Base-by-base conservation (phyloP, 129 eudicot species). In the Arctium lappa region DNA sequence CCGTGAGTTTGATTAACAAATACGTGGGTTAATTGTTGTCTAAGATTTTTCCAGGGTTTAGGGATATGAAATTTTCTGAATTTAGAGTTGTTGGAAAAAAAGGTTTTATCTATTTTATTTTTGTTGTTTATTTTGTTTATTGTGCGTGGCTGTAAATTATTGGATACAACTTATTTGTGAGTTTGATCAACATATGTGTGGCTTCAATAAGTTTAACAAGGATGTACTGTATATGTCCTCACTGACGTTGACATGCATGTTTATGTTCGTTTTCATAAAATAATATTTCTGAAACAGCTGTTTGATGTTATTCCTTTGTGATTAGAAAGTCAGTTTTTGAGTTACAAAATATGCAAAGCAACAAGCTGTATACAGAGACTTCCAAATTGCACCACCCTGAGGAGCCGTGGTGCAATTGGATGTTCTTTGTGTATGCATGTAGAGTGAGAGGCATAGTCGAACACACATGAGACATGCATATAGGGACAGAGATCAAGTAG, bases 151-250 rank as follows among this genome's bases (percentile, higher is more conserved):
- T 46, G 44, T 42, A 22, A 30, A 37, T 16, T 12, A 5, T 60
- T 16, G 68, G 68, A 38, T 69, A 2, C 38, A 70, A 37, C 31
- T 48, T n/a, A 8, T 71, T 72, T 80, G 53, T 33, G 53, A 80
- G 53, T 34, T 29, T 12, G 71, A 66, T 79, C 11, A 39, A 65
- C 80, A 36, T 56, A 53, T 62, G 72, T 78, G 46, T 78, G 72
- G 38, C 37, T 79, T 66, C 12, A 22, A 22, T 66, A 29, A 79
- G 31, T 66, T 68, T 30, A 34, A 46, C 38, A 69, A 66, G 70
- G 71, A 66, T 66, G 32, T n/a, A 56, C 6, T 56, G 18, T 56
- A 56, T 56, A 18, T 60, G 68, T 60, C 8, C 68, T 60, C 68
- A 66, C 13, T 66, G 71, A 66, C 9, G 33, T 66, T 66, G 71